Evolutionary conservation across 179 eudicot genomes (phyloP), one percentile per base, ranked within the genome.

Genomic region (Beta macrorhiza): DNA sequence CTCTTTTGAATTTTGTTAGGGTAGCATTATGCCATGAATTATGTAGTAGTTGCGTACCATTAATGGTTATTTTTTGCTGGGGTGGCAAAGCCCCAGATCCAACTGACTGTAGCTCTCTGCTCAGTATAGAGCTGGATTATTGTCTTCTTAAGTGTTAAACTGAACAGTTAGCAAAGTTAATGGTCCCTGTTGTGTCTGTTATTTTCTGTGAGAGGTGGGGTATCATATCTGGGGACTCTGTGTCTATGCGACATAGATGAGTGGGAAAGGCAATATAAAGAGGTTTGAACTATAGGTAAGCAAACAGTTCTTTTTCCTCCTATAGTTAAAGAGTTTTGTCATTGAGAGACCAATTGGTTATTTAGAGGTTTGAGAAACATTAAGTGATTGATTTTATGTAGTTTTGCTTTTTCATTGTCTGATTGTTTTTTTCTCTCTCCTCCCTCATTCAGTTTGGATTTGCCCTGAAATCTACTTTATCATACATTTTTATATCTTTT

Each of bases 401-500:
- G 52, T 79, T n/a, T 37, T 70, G 22, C 19, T 32, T 44, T 75
- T 49, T 49, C 53, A 49, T 52, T 20, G 15, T 15, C 22, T 32
- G 16, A 13, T 19, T n/a, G 5, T 61, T 5, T 7, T 61, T 72
- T 49, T 44, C 17, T 15, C 55, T 2, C 16, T 16, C 13, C 6
- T 17, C 6, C 42, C 59, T 9, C 56, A 55, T 45, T 72, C n/a
- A 25, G 22, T 9, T 57, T 79, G 53, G 59, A 51, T 62, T 58
- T 79, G 19, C 16, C 19, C 22, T 56, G 77, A 57, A 12, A 57
- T 37, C 0, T 73, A 77, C 11, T 55, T 5, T 56, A 42, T 78
- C 62, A 37, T 29, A 67, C 32, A 20, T 44, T 57, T 61, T 56
- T 64, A 47, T 71, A 74, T 79, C 81, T 67, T 49, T 72, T 22